Percentiles rank a stretch among this genome's conserved stretches.
These are phyloP conservation scores for Tilletia setariae DNA, from an alignment of 1,284 basidiomycete genomes.

Conservation along the genomic window DNA sequence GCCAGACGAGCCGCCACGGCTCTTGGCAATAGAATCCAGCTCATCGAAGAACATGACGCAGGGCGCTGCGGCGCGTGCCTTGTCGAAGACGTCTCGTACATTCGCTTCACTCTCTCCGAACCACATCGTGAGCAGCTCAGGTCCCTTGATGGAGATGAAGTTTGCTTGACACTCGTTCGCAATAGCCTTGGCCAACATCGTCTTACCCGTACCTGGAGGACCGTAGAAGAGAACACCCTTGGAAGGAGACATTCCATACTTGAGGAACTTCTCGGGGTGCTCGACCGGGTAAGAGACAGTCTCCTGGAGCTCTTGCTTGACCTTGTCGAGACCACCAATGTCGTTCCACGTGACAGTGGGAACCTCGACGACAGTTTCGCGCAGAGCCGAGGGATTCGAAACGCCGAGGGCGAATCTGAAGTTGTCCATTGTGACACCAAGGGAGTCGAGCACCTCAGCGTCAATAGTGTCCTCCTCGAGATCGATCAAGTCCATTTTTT, in stretches of 20 bases:
- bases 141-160: constrained; percentile 93
- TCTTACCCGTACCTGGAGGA: constrained; percentile 95
- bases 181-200: constrained; percentile 90
- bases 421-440: constrained; percentile 97
- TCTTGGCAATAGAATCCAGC: constrained; percentile 96
- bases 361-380: constrained; percentile 94
- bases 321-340: constrained; percentile 97
- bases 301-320: constrained; percentile 98
- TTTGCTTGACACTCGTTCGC: constrained; percentile 99
- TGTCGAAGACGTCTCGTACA: constrained; percentile 98
- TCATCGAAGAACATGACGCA: constrained; percentile 99
- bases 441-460: constrained; percentile 90
- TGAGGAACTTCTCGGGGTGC: constrained; percentile 99
- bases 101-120: constrained; percentile 99
- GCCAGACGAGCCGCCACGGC: constrained; percentile 75
- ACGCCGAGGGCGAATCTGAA: constrained; percentile 92
- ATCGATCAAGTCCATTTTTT: constrained; percentile 96
- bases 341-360: constrained; percentile 97
- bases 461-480: constrained; percentile 79
- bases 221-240: constrained; percentile 98
- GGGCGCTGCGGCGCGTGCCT: constrained; percentile 95
- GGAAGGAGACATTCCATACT: constrained; percentile 98
- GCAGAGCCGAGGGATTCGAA: constrained; percentile 92
- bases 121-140: constrained; percentile 96
- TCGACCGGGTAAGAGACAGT: constrained; percentile 99